Evolutionary conservation across 1,284 basidiomycete species (phyloP).

Genomic region (Pseudozyma hubeiensis): DNA sequence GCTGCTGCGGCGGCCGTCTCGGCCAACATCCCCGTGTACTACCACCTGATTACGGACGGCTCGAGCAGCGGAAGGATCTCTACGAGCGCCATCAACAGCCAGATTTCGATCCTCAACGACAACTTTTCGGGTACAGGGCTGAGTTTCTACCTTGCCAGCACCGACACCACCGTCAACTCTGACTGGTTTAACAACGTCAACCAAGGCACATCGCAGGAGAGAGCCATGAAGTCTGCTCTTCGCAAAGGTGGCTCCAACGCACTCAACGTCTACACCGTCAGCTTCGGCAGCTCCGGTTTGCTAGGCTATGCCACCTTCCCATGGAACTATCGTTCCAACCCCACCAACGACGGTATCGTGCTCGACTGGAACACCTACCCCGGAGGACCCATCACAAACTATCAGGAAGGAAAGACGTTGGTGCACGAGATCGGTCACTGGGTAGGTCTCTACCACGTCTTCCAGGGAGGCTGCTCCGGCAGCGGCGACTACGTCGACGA

Average conservation of each 20-base stretch:
- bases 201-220: conserved; percentile 71
- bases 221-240: conserved; percentile 73
- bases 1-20: conserved; percentile 23
- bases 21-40: conserved; percentile 42
- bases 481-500: conserved; percentile 73
- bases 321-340: conserved; percentile 50
- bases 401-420: conserved; percentile 73
- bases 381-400: conserved; percentile 71
- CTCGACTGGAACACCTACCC: conserved; percentile 63
- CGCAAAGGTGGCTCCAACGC: conserved; percentile 71
- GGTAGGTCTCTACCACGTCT: conserved; percentile 74
- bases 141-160: conserved; percentile 71
- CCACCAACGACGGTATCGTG: conserved; percentile 67
- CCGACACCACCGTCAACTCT: conserved; percentile 69
- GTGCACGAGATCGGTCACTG: conserved; percentile 72
- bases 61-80: conserved; percentile 38
- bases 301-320: conserved; percentile 73
- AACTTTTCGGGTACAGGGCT: conserved; percentile 71
- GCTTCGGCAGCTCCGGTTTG: conserved; percentile 32
- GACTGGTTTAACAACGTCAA: conserved; percentile 73
- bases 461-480: conserved; percentile 74
- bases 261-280: conserved; percentile 74
- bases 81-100: conserved; percentile 46
- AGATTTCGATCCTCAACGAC: conserved; percentile 73
- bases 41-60: conserved; percentile 51